Evolutionary conservation across 129 eudicot species (phyloP).

Genomic region (Glebionis coronaria): DNA sequence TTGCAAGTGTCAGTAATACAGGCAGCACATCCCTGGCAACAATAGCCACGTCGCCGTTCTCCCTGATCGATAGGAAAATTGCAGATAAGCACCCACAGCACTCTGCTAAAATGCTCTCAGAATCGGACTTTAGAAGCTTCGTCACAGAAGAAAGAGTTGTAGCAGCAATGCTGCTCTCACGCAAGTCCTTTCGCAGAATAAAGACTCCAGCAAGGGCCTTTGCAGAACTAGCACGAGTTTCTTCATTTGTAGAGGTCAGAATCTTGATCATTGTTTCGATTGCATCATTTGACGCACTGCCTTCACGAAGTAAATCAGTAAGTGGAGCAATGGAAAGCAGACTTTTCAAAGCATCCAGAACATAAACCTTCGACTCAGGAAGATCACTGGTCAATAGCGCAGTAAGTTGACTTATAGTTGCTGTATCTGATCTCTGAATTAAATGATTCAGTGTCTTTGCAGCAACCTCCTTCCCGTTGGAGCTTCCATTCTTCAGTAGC

Average conservation of each 20-base stretch:
- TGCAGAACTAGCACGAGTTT: constrained; percentile 86
- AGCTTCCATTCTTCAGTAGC: constrained; percentile 95
- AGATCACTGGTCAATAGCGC: constrained; percentile 93
- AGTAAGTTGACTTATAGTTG: constrained; percentile 95
- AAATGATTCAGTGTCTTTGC: constrained; percentile 92
- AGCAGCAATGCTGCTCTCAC: constrained; percentile 83
- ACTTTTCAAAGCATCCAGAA: constrained; percentile 92
- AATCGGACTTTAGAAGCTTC: constrained; percentile 68
- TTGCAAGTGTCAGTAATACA: constrained; percentile 57
- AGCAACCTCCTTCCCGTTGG: constrained; percentile 92
- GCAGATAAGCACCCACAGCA: constrained; percentile 81
- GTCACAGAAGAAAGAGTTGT: constrained; percentile 64
- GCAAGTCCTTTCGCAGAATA: constrained; percentile 82
- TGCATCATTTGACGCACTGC: constrained; percentile 98
- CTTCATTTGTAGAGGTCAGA: constrained; percentile 65
- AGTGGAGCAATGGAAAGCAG: constrained; percentile 88
- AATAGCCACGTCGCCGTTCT: constrained; percentile 71
- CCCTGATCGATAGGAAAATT: constrained; percentile 75
- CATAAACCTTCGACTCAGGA: constrained; percentile 93
- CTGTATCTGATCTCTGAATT: constrained; percentile 95
- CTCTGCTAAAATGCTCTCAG: constrained; percentile 72
- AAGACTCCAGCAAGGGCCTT: constrained; percentile 87
- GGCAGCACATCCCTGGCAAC: constrained; percentile 76
- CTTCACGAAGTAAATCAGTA: constrained; percentile 79
- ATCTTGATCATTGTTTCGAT: constrained; percentile 87